Evolutionary conservation across 495 filamentous ascomycete genomes (phyloP), one percentile per base, ranked within the genome.

Genomic region (Astrothelium macrocarpum): DNA sequence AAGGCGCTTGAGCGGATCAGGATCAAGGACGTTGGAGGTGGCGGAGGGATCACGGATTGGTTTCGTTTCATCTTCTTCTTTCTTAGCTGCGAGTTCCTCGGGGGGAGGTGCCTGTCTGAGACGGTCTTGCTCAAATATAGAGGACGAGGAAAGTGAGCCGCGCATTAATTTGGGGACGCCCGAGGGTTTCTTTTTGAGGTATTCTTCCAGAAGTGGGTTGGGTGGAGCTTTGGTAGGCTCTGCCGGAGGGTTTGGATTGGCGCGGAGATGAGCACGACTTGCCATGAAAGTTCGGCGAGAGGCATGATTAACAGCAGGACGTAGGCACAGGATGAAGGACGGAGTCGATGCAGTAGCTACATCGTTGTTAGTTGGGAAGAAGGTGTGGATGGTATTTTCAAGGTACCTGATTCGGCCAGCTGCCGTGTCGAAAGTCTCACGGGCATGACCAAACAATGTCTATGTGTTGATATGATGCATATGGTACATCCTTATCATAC

Each of bases 1-100:
- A 25, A 79, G 74, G 60, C 90, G 80, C 25, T 75, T 75, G 31
- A 75, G 69, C 16, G 90, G 90, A 65, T 86, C 80, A 18, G 91
- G 91, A 73, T 94, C 85, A 59, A 88, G 73, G 14, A 78, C 84
- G 46, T 78, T 67, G 36, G 78, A 77, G 71, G 87, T 80, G 68
- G 78, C 77, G 31, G 73, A 72, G 23, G 75, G 73, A 62, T 85
- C 75, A 46, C 83, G 78, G 14, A 58, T 29, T 16, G 42, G 28
- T 58, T 45, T 61, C 45, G 14, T 59, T 60, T 32, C 32, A 43
- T 11, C 42, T 7, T 60, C 59, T 11, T 7, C 62, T 67, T 68
- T 31, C 49, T 62, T 28, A 46, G 67, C 43, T 60, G 67, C 31
- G 4, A 5, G n/a, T 16, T 42, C 31, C 46, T 63, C 42, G 23